These are phyloP conservation scores for Prunus davidiana DNA, from an alignment of 306 rosid genomes.

Conservation along the genomic window DNA sequence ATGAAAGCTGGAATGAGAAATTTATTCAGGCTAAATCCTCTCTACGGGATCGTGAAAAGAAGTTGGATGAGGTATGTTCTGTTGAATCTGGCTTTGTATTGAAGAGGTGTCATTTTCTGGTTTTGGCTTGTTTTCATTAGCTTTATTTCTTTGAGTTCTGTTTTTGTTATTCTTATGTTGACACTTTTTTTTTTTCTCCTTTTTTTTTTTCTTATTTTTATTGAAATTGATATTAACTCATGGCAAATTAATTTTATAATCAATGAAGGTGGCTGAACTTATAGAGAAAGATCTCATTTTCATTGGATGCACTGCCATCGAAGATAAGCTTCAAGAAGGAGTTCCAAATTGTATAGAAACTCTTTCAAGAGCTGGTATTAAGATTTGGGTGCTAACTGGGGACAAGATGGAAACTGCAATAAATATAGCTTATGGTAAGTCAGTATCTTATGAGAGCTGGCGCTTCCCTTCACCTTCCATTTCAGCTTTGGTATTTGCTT, in stretches of 20 bases:
- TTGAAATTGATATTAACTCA: not conserved
- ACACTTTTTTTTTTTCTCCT: not conserved
- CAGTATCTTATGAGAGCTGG: slow-evolving; percentile 17
- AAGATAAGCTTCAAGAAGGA: slow-evolving; percentile 99
- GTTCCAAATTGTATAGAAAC: slow-evolving; percentile 94
- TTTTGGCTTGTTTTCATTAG: not conserved
- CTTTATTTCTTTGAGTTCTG: not conserved
- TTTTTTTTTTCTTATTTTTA: not conserved
- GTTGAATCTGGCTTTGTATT: slow-evolving; percentile 1
- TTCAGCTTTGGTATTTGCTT: not conserved
- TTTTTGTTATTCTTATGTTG: not conserved
- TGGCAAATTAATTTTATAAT: slow-evolving; percentile 7
- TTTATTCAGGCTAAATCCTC: slow-evolving; percentile 92
- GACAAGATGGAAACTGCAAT: slow-evolving; percentile 99
- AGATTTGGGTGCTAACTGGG: slow-evolving; percentile 95
- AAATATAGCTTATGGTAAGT: slow-evolving; percentile 93
- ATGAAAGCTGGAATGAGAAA: slow-evolving; percentile 95
- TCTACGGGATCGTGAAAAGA: slow-evolving; percentile 90
- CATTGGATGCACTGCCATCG: slow-evolving; percentile 96
- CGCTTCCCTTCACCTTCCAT: not conserved
- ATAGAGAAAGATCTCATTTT: slow-evolving; percentile 81
- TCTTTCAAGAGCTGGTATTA: slow-evolving; percentile 91
- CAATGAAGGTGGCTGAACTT: slow-evolving; percentile 87
- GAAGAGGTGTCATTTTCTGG: not conserved
- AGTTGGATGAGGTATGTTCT: slow-evolving; percentile 82